Evolutionary conservation across 2,329 filamentous ascomycete genomes (phyloP).

Genomic region (Fusarium sp.): DNA sequence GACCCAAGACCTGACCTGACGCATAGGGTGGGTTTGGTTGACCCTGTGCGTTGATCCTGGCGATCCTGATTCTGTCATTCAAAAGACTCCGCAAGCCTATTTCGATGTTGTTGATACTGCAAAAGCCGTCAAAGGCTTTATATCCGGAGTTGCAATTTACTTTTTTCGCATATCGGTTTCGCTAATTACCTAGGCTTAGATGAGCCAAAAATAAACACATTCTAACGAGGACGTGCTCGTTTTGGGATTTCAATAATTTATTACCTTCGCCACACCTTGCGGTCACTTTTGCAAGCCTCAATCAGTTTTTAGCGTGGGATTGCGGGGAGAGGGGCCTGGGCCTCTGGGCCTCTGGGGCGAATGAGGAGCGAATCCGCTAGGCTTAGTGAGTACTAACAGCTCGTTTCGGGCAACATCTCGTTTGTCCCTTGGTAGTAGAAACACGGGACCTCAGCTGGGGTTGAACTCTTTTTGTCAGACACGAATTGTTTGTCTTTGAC

Average conservation of each 20-base stretch:
- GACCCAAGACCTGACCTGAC: background rate
- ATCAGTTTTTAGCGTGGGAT: slow-evolving; percentile 16
- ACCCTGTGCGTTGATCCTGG: background rate
- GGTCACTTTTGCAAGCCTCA: slow-evolving; percentile 15
- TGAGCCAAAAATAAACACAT: slow-evolving; percentile 31
- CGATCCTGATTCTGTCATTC: background rate
- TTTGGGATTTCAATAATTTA: background rate
- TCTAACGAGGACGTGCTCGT: background rate
- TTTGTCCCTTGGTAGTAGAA: background rate
- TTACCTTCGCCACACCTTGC: slow-evolving; percentile 29
- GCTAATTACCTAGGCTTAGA: background rate
- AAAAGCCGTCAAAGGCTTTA: background rate
- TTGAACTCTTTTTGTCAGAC: background rate
- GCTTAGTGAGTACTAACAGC: background rate
- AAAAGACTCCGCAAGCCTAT: background rate
- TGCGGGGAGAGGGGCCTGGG: no score
- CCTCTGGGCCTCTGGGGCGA: slow-evolving; percentile 5
- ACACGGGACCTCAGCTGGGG: slow-evolving; percentile 12
- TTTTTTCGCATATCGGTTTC: background rate
- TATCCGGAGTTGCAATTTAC: background rate
- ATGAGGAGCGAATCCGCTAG: background rate
- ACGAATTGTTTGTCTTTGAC: background rate
- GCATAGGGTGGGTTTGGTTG: background rate
- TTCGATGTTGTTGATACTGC: background rate
- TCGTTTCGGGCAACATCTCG: background rate